These are phyloP conservation scores for Sisymbrium altissimum DNA, from an alignment of 345 rosid genomes.

Conservation along the genomic window DNA sequence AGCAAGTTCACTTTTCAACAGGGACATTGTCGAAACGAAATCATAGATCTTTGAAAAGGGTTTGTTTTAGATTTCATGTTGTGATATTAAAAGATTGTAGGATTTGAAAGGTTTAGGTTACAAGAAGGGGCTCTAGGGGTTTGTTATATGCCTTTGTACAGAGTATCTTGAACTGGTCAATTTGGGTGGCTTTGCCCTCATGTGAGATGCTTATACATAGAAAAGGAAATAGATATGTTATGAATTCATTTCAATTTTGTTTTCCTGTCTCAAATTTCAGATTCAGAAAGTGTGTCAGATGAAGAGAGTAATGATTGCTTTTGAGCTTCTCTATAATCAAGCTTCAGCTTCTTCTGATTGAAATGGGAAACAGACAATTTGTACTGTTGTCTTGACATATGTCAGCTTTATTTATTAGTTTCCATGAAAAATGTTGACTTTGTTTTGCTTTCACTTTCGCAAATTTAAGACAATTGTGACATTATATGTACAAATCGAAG, in stretches of 20 bases:
- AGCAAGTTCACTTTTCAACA: constrained; percentile 16
- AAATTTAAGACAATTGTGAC: neutral
- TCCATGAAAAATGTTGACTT: neutral
- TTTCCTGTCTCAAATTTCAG: neutral
- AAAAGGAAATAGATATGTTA: constrained; percentile 26
- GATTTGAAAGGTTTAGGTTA: constrained; percentile 20
- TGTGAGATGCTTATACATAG: constrained; percentile 35
- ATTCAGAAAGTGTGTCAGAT: neutral
- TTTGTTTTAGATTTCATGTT: constrained; percentile 29
- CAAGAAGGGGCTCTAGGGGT: constrained; percentile 18
- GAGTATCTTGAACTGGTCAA: constrained; percentile 25
- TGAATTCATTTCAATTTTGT: constrained; percentile 24
- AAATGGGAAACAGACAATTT: neutral
- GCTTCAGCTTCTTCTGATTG: neutral
- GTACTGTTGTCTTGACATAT: neutral
- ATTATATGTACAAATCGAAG: constrained; percentile 4
- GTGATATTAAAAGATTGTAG: constrained; percentile 31
- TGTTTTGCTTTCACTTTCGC: neutral
- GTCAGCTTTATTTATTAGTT: neutral
- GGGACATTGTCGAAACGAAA: constrained; percentile 25
- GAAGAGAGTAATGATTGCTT: neutral
- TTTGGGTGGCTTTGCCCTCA: neutral
- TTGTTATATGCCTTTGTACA: constrained; percentile 28
- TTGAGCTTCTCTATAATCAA: neutral
- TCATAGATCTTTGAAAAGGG: constrained; percentile 29